phyloP scores from a whole-genome alignment of 2,329 filamentous ascomycete species.

The Colletotrichum sp. region DNA sequence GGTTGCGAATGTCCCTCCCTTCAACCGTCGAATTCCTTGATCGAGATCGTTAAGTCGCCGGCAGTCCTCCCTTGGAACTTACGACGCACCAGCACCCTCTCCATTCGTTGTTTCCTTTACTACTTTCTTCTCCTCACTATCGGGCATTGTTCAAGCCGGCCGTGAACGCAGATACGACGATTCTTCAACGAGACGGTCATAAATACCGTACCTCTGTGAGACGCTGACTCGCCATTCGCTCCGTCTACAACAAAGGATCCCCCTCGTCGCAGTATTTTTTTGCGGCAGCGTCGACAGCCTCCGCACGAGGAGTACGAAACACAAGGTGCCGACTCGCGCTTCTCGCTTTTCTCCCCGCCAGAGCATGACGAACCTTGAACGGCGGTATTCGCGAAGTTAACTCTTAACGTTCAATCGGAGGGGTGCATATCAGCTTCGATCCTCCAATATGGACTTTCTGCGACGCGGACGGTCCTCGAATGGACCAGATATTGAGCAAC shows the following conservation, averaged over 20 bases:
- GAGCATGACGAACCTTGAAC: constrained; percentile 7
- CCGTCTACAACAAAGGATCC: background rate
- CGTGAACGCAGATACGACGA: background rate
- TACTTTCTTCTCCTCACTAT: background rate
- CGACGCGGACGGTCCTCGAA: constrained; percentile 1
- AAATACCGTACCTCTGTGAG: background rate
- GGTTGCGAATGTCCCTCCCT: background rate
- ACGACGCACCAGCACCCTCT: background rate
- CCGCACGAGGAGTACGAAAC: background rate
- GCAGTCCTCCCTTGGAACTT: background rate
- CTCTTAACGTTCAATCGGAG: background rate
- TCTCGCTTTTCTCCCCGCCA: background rate
- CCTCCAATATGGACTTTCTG: constrained; percentile 12
- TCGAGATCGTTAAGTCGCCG: background rate
- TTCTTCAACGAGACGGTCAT: background rate
- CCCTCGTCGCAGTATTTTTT: background rate
- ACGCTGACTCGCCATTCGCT: background rate
- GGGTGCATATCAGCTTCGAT: background rate
- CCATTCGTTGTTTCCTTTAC: background rate
- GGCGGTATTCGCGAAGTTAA: background rate
- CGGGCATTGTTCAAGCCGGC: background rate
- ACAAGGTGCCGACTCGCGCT: background rate
- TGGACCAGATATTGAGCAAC: constrained; percentile 8
- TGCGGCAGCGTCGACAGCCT: background rate
- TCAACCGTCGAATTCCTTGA: background rate